Evolutionary conservation across 2,329 filamentous ascomycete species (phyloP), one percentile per base, ranked within the genome.

Genomic region (Xylaria sp.): DNA sequence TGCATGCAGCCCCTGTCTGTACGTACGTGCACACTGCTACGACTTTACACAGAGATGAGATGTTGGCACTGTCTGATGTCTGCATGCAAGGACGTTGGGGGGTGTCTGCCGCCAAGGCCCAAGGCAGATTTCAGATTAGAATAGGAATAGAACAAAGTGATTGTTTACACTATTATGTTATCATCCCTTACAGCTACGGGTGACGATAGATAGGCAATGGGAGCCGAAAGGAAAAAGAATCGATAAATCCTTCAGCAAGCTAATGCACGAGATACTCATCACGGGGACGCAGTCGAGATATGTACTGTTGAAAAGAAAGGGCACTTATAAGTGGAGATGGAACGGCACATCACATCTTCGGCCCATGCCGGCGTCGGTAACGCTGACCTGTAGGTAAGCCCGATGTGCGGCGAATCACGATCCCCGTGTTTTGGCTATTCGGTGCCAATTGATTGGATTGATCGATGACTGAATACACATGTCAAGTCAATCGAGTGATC

Each of bases 401-500:
- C 57, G 55, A 46, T 55, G 34, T 42, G 57, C 57, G 54, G 52
- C 54, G 57, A 52, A 57, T 54, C 48, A 59, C 58, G 34, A 53
- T 37, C 6, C 35, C 11, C 23, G 23, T 30, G 13, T 34, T 23
- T 44, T 19, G 54, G 42, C 19, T 44, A 39, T 47, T 55, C 46
- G 50, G 51, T 18, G 39, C n/a, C 49, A 35, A 30, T 11, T 11
- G 23, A 42, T 51, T 16, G 7, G 34, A 10, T 7, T 35, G 34
- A 9, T 9, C 37, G 30, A 35, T 13, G n/a, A 52, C 7, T 34
- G 11, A 34, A 51, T 19, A 30, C 34, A 13, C 44, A 30, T 35
- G 57, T 55, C 13, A 30, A 44, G 57, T 53, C 13, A 44, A 54
- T 58, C 58, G 50, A 51, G 48, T n/a, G 54, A 50, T 53, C n/a